phyloP scores from a whole-genome alignment of 768 basidiomycete genomes.

The Peribolospora kevripleyi region DNA sequence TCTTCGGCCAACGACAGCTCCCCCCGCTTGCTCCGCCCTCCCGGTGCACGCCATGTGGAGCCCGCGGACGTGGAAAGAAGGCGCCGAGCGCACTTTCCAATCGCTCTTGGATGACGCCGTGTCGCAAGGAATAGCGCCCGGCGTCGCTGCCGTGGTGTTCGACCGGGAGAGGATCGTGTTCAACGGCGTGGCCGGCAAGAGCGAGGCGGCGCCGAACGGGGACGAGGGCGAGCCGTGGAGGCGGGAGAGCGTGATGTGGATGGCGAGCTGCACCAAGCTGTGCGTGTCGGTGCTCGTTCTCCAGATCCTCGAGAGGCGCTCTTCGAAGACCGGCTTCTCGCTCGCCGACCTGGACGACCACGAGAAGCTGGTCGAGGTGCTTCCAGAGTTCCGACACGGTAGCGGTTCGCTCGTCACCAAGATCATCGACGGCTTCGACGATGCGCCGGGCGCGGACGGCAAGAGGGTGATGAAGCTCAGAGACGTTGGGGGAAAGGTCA shows the following conservation, averaged over 20 bases:
- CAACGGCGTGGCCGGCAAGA: background rate
- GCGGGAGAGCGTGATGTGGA: background rate
- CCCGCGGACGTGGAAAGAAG: background rate
- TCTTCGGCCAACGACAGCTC: too few relatives aligned
- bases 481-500: background rate
- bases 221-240: background rate
- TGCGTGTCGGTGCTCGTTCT: background rate
- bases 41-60: too few relatives aligned
- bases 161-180: background rate
- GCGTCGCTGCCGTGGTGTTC: conserved; percentile 3
- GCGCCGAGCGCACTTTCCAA: background rate
- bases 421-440: background rate
- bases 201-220: background rate
- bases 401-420: background rate
- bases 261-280: background rate
- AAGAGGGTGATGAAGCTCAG: background rate
- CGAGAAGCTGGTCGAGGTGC: conserved; percentile 1
- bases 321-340: background rate
- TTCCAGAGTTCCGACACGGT: conserved; percentile 1
- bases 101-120: background rate
- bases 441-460: conserved; percentile 4
- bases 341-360: conserved; percentile 4
- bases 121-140: background rate
- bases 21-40: too few relatives aligned
- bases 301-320: background rate